Percentiles rank a stretch among this genome's conserved stretches.
phyloP scores from a whole-genome alignment of 148 eudicot species.

The Silene latifolia region DNA sequence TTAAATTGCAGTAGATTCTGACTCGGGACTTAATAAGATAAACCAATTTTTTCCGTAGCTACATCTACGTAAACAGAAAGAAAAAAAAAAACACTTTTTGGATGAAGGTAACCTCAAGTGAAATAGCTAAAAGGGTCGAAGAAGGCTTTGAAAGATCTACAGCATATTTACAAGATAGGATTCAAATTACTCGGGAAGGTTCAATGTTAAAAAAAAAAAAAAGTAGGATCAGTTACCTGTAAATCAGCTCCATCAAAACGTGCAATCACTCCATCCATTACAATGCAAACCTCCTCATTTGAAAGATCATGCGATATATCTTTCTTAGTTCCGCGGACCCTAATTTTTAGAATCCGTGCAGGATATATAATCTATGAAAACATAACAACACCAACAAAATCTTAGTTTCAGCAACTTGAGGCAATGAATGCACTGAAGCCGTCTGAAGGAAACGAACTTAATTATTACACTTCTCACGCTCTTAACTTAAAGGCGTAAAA shows the following conservation, averaged over 20 bases:
- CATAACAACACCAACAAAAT: background rate
- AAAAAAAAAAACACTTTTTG: background rate
- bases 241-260: constrained; percentile 90
- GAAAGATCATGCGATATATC: constrained; percentile 67
- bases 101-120: background rate
- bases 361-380: constrained; percentile 59
- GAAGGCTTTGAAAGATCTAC: background rate
- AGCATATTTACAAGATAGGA: background rate
- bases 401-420: too few species aligned
- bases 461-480: too few species aligned
- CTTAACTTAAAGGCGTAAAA: too few species aligned
- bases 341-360: constrained; percentile 60
- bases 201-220: background rate
- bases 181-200: background rate
- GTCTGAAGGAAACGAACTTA: too few species aligned
- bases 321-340: constrained; percentile 78
- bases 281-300: constrained; percentile 79
- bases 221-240: constrained; percentile 44
- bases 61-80: background rate
- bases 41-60: too few species aligned
- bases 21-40: too few species aligned
- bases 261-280: constrained; percentile 76
- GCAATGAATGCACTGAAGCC: too few species aligned
- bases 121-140: background rate
- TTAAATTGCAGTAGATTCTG: background rate